Evolutionary conservation across 2,329 filamentous ascomycete species (phyloP).

Genomic region (Knoxdaviesia capensis): DNA sequence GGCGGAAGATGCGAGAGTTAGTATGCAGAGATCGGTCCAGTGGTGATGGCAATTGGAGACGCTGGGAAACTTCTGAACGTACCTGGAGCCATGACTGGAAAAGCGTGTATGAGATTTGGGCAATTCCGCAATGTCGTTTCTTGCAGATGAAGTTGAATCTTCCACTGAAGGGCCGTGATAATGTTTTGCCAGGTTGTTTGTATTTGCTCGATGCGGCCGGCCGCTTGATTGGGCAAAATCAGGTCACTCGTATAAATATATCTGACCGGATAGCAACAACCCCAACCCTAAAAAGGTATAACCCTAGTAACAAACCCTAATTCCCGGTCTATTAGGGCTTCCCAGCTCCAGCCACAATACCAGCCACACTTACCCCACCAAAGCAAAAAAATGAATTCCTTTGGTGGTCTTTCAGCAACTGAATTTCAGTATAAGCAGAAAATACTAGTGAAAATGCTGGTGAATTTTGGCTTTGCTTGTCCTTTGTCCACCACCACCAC

Average conservation of each 20-base stretch:
- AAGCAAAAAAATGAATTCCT: no score
- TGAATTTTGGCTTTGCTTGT: no score
- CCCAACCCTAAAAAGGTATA: not conserved
- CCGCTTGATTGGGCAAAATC: not conserved
- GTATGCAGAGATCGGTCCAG: not conserved
- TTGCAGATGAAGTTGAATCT: not conserved
- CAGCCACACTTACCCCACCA: no score
- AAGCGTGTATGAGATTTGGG: not conserved
- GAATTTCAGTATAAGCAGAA: no score
- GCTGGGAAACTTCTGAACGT: conserved; percentile 5
- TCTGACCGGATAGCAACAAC: not conserved
- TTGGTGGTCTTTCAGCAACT: no score
- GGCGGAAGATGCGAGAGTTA: not conserved
- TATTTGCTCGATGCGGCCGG: no score
- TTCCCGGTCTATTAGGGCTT: not conserved
- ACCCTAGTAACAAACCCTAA: not conserved
- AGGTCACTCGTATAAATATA: not conserved
- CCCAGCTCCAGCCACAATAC: no score
- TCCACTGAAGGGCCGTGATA: not conserved
- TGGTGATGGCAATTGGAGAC: not conserved
- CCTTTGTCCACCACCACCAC: no score
- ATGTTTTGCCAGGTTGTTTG: not conserved
- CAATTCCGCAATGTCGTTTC: not conserved
- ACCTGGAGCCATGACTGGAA: conserved; percentile 20
- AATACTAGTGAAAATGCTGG: no score